These are phyloP conservation scores for Neohortaea acidophila DNA, from an alignment of 495 filamentous ascomycete species.

Conservation along the genomic window DNA sequence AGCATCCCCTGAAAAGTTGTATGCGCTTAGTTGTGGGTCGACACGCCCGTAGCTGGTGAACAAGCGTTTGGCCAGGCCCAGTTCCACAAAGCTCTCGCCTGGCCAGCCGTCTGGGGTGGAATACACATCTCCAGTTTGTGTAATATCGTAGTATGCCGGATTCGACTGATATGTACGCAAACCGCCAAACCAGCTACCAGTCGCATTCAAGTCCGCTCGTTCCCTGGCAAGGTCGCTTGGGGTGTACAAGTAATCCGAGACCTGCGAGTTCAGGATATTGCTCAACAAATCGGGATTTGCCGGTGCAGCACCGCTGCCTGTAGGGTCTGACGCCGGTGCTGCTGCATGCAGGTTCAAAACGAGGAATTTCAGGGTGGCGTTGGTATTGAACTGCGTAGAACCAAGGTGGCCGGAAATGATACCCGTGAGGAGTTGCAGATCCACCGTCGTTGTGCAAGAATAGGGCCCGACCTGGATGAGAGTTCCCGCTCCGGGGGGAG, in stretches of 20 bases:
- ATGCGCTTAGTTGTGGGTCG: constrained; percentile 40
- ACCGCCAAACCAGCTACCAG: constrained; percentile 39
- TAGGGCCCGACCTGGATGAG: constrained; percentile 35
- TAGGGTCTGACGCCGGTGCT: constrained; percentile 26
- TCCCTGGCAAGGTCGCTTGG: constrained; percentile 33
- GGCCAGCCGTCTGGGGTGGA: constrained; percentile 51
- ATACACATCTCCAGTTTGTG: constrained; percentile 26
- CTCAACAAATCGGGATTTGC: not conserved
- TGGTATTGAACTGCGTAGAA: constrained; percentile 32
- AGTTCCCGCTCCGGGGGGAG: not conserved
- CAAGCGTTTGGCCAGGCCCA: constrained; percentile 35
- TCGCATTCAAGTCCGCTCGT: constrained; percentile 38
- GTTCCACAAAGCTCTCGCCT: constrained; percentile 38
- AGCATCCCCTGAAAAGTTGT: constrained; percentile 33
- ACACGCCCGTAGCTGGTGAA: constrained; percentile 40
- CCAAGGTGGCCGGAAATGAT: constrained; percentile 36
- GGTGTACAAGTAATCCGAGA: constrained; percentile 40
- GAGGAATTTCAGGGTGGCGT: constrained; percentile 33
- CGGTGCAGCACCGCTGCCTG: constrained; percentile 26
- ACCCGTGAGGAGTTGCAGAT: constrained; percentile 32
- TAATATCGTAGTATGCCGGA: constrained; percentile 36
- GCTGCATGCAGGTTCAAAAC: constrained; percentile 48
- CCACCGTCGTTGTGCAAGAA: constrained; percentile 37
- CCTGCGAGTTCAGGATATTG: constrained; percentile 23
- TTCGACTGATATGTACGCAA: constrained; percentile 32